Conservation (phyloP, 2,329 filamentous ascomycete genomes). For the Aspergillus sp. region DNA sequence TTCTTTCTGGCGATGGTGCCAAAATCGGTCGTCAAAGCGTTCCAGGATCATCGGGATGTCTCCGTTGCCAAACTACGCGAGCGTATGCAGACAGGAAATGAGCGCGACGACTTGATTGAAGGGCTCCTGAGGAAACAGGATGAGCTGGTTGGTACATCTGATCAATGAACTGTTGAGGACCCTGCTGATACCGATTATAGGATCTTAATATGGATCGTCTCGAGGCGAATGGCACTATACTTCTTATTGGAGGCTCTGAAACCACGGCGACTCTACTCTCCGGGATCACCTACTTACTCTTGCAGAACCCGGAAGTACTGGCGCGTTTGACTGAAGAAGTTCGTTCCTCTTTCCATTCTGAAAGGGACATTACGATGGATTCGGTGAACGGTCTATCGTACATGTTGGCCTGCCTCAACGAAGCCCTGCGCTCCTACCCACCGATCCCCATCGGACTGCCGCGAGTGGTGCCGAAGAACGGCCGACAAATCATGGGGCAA, state of each 20-base stretch:
- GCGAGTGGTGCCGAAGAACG: slow-evolving; percentile 18
- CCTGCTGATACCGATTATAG: background rate
- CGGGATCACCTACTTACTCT: slow-evolving; percentile 42
- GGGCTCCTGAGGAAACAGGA: slow-evolving; percentile 2
- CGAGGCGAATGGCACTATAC: slow-evolving; percentile 25
- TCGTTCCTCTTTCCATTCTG: slow-evolving; percentile 26
- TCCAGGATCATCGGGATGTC: background rate
- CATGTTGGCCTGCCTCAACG: slow-evolving; percentile 41
- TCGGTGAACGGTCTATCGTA: slow-evolving; percentile 33
- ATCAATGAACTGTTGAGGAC: background rate
- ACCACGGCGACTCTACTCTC: slow-evolving; percentile 47
- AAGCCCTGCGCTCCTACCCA: slow-evolving; percentile 43
- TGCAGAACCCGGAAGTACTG: slow-evolving; percentile 31
- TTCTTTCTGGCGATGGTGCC: background rate
- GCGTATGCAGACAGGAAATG: background rate
- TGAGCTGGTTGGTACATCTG: background rate
- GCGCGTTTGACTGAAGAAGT: slow-evolving; percentile 39
- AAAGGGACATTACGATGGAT: slow-evolving; percentile 37
- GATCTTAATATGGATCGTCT: slow-evolving; percentile 27
- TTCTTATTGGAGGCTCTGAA: slow-evolving; percentile 45
- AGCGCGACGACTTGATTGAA: slow-evolving; percentile 3
- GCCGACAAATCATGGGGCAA: slow-evolving; percentile 19
- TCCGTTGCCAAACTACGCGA: background rate
- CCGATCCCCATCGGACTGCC: slow-evolving; percentile 24
- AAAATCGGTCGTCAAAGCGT: background rate